Conservation (phyloP, 2,329 filamentous ascomycete genomes). For the Neoarthrinium moseri region DNA sequence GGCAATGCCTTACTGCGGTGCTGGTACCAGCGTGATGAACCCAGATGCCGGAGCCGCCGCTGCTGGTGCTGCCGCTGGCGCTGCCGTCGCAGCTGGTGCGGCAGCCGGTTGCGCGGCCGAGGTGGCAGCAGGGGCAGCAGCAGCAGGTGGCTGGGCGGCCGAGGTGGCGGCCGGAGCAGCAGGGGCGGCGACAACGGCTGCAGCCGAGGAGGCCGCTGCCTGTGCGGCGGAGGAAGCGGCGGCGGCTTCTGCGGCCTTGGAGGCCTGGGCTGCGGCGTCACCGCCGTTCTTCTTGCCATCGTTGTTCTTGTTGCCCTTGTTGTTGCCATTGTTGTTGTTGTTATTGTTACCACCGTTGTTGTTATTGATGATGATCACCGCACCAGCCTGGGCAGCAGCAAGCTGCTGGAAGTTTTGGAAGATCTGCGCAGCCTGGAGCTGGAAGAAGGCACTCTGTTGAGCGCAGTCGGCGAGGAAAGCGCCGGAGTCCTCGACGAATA, state of each 20-base stretch:
- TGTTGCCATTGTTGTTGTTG: background rate
- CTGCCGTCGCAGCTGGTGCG: background rate
- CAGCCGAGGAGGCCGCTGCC: background rate
- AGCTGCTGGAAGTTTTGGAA: conserved; percentile 26
- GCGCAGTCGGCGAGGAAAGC: conserved; percentile 28
- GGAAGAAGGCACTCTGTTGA: conserved; percentile 24
- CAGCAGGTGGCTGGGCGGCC: background rate
- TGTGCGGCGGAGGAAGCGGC: background rate
- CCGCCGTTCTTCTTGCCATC: background rate
- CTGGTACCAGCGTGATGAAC: too few species aligned
- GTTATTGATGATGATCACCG: conserved; percentile 1
- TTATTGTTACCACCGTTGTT: background rate
- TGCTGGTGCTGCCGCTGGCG: background rate
- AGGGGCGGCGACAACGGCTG: background rate
- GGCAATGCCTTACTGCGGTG: too few species aligned
- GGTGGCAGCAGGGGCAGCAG: background rate
- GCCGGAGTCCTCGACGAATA: conserved; percentile 33
- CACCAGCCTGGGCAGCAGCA: conserved; percentile 3
- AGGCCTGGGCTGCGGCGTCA: background rate
- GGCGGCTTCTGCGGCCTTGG: background rate
- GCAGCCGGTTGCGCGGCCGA: background rate
- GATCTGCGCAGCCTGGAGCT: conserved; percentile 23
- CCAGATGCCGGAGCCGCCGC: background rate
- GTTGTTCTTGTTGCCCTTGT: background rate
- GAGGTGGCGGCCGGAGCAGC: background rate